These are phyloP conservation scores for Ogataea hybrid DNA, from an alignment of 1,139 yeast species.

Conservation along the genomic window DNA sequence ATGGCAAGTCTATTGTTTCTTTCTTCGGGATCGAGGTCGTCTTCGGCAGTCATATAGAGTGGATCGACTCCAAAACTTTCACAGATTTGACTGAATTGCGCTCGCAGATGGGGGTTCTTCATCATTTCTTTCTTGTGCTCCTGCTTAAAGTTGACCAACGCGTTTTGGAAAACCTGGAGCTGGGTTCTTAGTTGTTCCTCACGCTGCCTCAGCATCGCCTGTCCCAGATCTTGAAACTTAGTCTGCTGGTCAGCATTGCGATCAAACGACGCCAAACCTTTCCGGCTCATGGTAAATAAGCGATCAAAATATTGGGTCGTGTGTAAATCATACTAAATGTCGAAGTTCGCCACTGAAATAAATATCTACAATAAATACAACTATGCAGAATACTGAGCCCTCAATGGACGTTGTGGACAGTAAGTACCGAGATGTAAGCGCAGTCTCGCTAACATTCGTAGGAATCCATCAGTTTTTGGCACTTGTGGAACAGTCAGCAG, in stretches of 20 bases:
- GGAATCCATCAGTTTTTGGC: constrained; percentile 20
- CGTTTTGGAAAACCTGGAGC: constrained; percentile 58
- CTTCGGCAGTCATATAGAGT: constrained; percentile 42
- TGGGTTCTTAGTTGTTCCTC: constrained; percentile 55
- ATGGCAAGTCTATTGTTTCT: constrained; percentile 66
- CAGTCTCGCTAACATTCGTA: constrained; percentile 8
- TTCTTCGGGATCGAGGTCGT: constrained; percentile 38
- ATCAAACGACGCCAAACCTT: constrained; percentile 30
- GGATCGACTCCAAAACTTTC: constrained; percentile 84
- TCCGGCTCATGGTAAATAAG: constrained; percentile 20
- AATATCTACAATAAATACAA: constrained; percentile 1
- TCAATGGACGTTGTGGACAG: constrained; percentile 10
- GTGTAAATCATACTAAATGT: constrained; percentile 7
- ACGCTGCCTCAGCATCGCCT: constrained; percentile 39
- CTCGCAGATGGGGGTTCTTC: constrained; percentile 60
- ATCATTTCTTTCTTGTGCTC: constrained; percentile 62
- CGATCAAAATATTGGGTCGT: constrained; percentile 5
- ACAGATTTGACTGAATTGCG: constrained; percentile 74
- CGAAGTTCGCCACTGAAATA: constrained; percentile 15
- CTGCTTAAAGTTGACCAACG: constrained; percentile 60
- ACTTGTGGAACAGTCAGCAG: constrained; percentile 65
- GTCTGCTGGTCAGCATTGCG: constrained; percentile 18
- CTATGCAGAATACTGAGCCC: constrained; percentile 2
- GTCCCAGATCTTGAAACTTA: constrained; percentile 31
- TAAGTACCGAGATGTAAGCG: constrained; percentile 3